Conservation (phyloP, 2,329 filamentous ascomycete species). For the Hypomyces rosellus region DNA sequence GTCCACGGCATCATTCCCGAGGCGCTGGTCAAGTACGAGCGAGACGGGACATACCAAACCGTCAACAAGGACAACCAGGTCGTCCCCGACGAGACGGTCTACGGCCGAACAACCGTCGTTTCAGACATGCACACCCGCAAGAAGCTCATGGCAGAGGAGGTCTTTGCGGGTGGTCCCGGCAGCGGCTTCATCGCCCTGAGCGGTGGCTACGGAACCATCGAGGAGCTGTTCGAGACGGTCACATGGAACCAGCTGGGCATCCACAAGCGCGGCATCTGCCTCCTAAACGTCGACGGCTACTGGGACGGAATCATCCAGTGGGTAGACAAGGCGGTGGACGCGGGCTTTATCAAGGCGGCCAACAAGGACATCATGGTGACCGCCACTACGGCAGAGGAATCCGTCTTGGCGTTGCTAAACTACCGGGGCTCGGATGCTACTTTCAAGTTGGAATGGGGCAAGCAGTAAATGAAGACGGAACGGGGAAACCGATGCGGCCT, state of each 20-base stretch:
- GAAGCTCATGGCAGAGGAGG: conserved; percentile 84
- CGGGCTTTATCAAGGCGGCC: conserved; percentile 67
- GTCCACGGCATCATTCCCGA: conserved; percentile 94
- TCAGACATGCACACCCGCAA: conserved; percentile 96
- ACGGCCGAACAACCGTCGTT: conserved; percentile 82
- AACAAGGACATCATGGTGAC: conserved; percentile 76
- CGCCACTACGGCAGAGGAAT: conserved; percentile 64
- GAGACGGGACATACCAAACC: conserved; percentile 49
- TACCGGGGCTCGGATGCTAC: conserved; percentile 72
- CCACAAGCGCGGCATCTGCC: conserved; percentile 69
- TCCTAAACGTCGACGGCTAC: conserved; percentile 85
- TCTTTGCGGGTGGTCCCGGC: conserved; percentile 73
- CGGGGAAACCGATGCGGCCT: too few relatives aligned
- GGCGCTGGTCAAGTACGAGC: conserved; percentile 75
- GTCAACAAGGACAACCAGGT: conserved; percentile 43
- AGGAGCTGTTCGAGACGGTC: conserved; percentile 86
- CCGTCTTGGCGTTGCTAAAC: conserved; percentile 60
- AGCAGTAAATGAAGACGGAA: conserved; percentile 40
- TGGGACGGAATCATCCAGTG: conserved; percentile 83
- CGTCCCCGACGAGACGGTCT: conserved; percentile 58
- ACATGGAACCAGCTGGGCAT: conserved; percentile 98
- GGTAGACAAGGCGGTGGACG: conserved; percentile 67
- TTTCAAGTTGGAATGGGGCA: conserved; percentile 77
- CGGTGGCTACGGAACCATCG: conserved; percentile 90
- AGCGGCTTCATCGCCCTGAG: conserved; percentile 83